A percentile compares a stretch with the other conserved stretches of the same genome.
Evolutionary conservation across 2,329 filamentous ascomycete genomes (phyloP).

Genomic region (Blumeria graminis): DNA sequence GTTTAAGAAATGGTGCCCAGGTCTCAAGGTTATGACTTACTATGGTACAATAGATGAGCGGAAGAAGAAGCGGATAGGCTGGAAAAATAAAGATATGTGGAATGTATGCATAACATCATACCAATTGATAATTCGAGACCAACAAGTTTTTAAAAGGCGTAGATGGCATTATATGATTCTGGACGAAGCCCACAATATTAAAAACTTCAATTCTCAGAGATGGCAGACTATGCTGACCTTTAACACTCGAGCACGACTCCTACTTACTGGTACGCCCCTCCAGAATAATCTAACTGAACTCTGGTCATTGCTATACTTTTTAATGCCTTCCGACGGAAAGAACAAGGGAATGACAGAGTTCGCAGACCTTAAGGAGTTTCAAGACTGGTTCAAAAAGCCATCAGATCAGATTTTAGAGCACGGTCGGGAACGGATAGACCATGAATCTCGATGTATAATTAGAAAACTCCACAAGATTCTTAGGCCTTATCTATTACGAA

Average conservation of each 20-base stretch:
- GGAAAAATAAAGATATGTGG: constrained; percentile 83
- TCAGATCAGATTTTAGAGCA: constrained; percentile 93
- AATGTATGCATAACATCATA: constrained; percentile 97
- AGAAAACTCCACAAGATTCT: constrained; percentile 84
- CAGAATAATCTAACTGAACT: constrained; percentile 94
- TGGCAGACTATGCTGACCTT: constrained; percentile 93
- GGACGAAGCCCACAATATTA: constrained; percentile 97
- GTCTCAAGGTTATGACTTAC: constrained; percentile 94
- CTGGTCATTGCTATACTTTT: constrained; percentile 89
- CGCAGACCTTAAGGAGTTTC: constrained; percentile 85
- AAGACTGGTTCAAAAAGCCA: constrained; percentile 84
- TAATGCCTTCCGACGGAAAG: constrained; percentile 62
- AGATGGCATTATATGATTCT: constrained; percentile 97
- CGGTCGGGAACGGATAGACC: constrained; percentile 79
- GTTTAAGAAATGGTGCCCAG: constrained; percentile 97
- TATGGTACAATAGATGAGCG: constrained; percentile 88
- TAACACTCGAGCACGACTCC: constrained; percentile 64
- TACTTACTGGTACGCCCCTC: constrained; percentile 81
- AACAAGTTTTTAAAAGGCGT: constrained; percentile 76
- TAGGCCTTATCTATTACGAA: constrained; percentile 70
- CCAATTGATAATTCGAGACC: constrained; percentile 82
- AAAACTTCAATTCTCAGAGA: constrained; percentile 92
- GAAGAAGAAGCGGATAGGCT: constrained; percentile 71
- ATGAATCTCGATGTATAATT: constrained; percentile 78
- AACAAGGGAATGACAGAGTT: constrained; percentile 70